A percentile compares a stretch with the other conserved stretches of the same genome.
Conservation (phyloP, 176 grass and related monocot genomes). For the Triticum timopheevii region DNA sequence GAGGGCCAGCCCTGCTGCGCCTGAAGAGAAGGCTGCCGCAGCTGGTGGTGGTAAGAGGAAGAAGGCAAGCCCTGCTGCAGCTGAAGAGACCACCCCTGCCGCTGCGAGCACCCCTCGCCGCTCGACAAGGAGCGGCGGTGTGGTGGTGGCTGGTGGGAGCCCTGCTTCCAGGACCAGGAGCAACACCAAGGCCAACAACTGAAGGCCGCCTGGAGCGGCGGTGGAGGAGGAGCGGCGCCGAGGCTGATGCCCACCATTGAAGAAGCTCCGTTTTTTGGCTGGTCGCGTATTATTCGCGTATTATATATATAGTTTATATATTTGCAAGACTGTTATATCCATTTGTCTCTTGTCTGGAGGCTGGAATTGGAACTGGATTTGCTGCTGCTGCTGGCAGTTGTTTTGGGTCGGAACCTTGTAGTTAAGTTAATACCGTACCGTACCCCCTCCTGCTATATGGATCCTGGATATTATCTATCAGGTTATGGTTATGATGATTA, state of each 20-base stretch:
- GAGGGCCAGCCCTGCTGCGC: background rate
- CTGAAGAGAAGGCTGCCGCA: background rate
- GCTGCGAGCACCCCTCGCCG: conserved; percentile 1
- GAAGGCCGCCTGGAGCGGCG: background rate
- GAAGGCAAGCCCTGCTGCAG: background rate
- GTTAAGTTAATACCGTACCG: background rate
- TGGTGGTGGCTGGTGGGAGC: background rate
- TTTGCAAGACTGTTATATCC: background rate
- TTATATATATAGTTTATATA: background rate
- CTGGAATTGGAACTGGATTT: background rate
- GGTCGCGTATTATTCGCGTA: background rate
- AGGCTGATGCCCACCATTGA: conserved; percentile 6
- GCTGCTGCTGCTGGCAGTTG: too few relatives aligned
- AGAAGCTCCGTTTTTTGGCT: conserved; percentile 19
- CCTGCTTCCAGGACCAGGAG: conserved; percentile 15
- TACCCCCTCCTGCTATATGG: background rate
- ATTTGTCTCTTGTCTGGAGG: background rate
- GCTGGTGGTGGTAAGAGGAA: background rate
- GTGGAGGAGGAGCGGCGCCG: background rate
- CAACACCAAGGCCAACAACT: conserved; percentile 6
- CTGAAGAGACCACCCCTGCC: background rate
- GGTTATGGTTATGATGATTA: background rate
- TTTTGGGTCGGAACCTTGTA: background rate
- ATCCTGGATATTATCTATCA: background rate
- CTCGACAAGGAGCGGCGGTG: background rate